These are phyloP conservation scores for Schizonepeta tenuifolia DNA, from an alignment of 257 asterid species.

Conservation along the genomic window DNA sequence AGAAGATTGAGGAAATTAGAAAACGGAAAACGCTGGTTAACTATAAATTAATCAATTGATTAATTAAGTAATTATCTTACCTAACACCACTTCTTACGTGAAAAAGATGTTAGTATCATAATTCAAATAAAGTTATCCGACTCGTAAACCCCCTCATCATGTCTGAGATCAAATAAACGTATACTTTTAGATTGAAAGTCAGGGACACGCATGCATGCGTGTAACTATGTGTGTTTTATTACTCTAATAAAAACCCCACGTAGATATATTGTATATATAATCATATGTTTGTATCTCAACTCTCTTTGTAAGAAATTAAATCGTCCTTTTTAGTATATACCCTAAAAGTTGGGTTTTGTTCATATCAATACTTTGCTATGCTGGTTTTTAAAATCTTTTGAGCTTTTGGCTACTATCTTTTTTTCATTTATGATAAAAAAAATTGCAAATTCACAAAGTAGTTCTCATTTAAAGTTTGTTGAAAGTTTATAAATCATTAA, in stretches of 20 bases:
- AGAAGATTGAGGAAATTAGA: neutral
- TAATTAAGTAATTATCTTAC: neutral
- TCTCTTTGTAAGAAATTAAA: neutral
- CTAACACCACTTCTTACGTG: neutral
- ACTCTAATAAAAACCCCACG: neutral
- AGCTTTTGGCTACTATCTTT: neutral
- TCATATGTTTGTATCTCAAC: neutral
- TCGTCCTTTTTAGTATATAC: neutral
- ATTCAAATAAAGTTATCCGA: neutral
- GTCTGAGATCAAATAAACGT: neutral
- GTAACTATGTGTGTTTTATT: neutral
- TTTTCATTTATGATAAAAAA: no score
- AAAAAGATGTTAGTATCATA: neutral
- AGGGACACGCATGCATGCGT: neutral
- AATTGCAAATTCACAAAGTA: neutral
- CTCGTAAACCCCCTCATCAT: constrained; percentile 35
- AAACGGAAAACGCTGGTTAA: neutral
- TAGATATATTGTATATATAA: constrained; percentile 37
- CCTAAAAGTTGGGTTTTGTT: constrained; percentile 24
- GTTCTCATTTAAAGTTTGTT: no score
- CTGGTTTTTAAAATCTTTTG: neutral
- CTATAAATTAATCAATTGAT: neutral
- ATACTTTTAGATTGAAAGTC: neutral
- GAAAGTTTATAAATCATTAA: no score
- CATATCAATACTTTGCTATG: constrained; percentile 5